Evolutionary conservation across 2,329 filamentous ascomycete species (phyloP).

Genomic region (Scolecobasidium constrictum): DNA sequence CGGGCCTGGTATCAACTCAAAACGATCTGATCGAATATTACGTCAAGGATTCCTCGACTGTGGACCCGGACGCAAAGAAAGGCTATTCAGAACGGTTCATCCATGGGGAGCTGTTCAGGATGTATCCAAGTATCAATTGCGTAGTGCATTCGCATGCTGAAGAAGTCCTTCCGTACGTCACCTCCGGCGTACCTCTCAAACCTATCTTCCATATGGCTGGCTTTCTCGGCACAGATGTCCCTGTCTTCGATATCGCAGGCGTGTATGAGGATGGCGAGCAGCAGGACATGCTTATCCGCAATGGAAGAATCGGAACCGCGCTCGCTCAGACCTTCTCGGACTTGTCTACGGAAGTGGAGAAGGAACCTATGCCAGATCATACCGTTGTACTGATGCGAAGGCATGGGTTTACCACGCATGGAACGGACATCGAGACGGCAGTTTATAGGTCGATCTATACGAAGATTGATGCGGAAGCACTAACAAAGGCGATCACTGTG

Average conservation of each 20-base stretch:
- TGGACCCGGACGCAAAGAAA: slow-evolving; percentile 9
- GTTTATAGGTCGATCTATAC: slow-evolving; percentile 35
- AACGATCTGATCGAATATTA: slow-evolving; percentile 9
- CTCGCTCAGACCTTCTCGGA: slow-evolving; percentile 20
- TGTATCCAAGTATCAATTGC: slow-evolving; percentile 7
- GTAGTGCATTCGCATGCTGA: slow-evolving; percentile 10
- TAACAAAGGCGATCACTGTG: slow-evolving; percentile 25
- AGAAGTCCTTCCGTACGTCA: slow-evolving; percentile 8
- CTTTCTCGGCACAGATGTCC: slow-evolving; percentile 13
- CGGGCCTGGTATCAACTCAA: slow-evolving; percentile 3
- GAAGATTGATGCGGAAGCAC: slow-evolving; percentile 30
- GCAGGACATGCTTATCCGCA: slow-evolving; percentile 24
- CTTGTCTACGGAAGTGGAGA: neutral
- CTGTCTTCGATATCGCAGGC: slow-evolving; percentile 22
- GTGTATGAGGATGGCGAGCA: slow-evolving; percentile 19
- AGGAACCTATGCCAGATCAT: slow-evolving; percentile 13
- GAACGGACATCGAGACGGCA: slow-evolving; percentile 25
- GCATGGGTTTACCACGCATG: slow-evolving; percentile 34
- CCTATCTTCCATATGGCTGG: slow-evolving; percentile 10
- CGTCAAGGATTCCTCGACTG: slow-evolving; percentile 8
- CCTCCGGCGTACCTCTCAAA: slow-evolving; percentile 6
- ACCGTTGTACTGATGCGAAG: slow-evolving; percentile 34
- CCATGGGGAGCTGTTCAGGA: slow-evolving; percentile 10
- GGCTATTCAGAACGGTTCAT: slow-evolving; percentile 10
- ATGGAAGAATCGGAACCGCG: slow-evolving; percentile 20